Percentiles rank a stretch among this genome's conserved stretches.
phyloP scores from a whole-genome alignment of 805 yeast genomes.

The Saccharomycopsis sp. region DNA sequence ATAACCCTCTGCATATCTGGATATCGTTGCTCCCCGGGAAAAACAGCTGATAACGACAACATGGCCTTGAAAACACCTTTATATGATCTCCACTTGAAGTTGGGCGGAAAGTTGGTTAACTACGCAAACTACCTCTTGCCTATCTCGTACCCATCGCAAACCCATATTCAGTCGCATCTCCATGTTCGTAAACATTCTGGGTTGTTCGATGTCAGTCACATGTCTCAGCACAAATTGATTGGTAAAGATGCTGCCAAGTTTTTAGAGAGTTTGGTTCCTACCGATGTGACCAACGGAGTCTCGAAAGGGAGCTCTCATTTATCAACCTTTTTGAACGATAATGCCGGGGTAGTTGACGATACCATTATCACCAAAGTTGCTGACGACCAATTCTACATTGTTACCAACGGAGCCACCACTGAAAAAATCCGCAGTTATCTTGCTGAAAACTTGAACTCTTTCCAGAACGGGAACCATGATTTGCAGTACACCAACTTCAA shows the following conservation, averaged over 20 bases:
- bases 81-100: conserved; percentile 66
- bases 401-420: conserved; percentile 93
- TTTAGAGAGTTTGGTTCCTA: conserved; percentile 80
- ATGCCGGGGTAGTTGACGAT: conserved; percentile 91
- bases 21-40: neutral
- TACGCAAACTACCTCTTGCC: conserved; percentile 98
- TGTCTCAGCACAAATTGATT: conserved; percentile 79
- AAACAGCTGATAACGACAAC: neutral
- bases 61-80: conserved; percentile 57
- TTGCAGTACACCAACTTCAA: conserved; percentile 26
- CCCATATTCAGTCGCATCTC: conserved; percentile 87
- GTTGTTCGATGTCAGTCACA: conserved; percentile 92
- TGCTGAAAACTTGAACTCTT: conserved; percentile 39
- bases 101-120: conserved; percentile 89
- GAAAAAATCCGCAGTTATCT: conserved; percentile 71
- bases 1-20: neutral
- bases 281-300: conserved; percentile 55
- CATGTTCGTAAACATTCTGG: conserved; percentile 92
- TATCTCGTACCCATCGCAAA: conserved; percentile 68
- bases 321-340: conserved; percentile 61
- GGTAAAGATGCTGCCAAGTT: conserved; percentile 67
- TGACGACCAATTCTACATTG: conserved; percentile 64
- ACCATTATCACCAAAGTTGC: conserved; percentile 78
- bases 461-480: conserved; percentile 29
- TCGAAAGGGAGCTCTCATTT: conserved; percentile 59